Evolutionary conservation across 2,329 filamentous ascomycete species (phyloP), one percentile per base, ranked within the genome.

Genomic region (Colletotrichum horii): DNA sequence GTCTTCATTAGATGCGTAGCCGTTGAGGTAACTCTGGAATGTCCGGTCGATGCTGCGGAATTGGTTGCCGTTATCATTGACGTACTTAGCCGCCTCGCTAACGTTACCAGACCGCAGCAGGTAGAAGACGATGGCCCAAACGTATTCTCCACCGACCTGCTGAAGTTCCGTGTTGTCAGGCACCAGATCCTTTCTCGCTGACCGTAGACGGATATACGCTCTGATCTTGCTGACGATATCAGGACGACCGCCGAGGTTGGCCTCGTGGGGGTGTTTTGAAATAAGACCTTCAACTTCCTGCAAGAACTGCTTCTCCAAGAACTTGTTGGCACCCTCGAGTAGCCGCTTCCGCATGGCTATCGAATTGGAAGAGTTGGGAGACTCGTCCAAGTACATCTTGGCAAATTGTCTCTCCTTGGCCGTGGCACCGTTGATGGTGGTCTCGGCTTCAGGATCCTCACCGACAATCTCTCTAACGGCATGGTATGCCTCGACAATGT

Each of bases 41-140:
- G 94, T 96, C 74, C 96, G 93, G 85, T 99, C 97, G 78, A 98
- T 93, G 79, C 94, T 95, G 79, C 95, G 92, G 89, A 99, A 98
- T 75, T 95, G 94, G 79, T 90, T 91, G 79, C 92, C 91, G 82
- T 96, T 94, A 77, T 92, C 91, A 80, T 93, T 93, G 74, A 98
- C 95, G 83, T 98, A 99, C 77, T 94, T 91, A 34, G 94, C 93
- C 19, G 96, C 96, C 83, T 98, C 96, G 19, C 90, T 90, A 68
- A 97, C 89, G 78, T 98, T 93, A 66, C 97, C 97, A 77, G 94
- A 94, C 61, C 97, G 93, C 28, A 99, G 87, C 55, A 98, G 90
- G 84, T 95, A 98, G 87, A 97, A 99, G 60, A 99, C 93, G 66
- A 98, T 90, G 58, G 96, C 96, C 97, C 97, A 99, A 78, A 96